Percentiles rank a stretch among this genome's conserved stretches.
Evolutionary conservation across 2,329 filamentous ascomycete species (phyloP).

Genomic region (Kalaharituber pfeilii): DNA sequence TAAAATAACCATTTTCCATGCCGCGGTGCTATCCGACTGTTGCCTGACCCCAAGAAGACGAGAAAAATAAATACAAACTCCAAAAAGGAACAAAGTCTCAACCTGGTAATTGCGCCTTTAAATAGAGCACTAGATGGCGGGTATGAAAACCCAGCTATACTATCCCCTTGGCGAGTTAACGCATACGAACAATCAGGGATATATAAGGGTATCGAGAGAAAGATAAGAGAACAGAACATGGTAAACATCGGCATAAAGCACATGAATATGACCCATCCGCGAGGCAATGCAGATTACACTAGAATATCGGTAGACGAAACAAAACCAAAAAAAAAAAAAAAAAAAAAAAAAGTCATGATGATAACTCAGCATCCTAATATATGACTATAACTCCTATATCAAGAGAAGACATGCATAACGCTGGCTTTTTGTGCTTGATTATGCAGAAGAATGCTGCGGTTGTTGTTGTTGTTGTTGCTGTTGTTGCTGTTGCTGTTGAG

Average conservation of each 20-base stretch:
- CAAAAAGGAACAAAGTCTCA: background rate
- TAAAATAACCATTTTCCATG: no score
- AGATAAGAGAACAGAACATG: background rate
- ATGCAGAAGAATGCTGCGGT: constrained; percentile 4
- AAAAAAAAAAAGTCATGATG: background rate
- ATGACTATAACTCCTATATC: background rate
- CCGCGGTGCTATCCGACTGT: no score
- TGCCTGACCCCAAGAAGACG: background rate
- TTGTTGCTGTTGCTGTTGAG: constrained; percentile 16
- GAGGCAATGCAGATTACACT: background rate
- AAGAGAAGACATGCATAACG: background rate
- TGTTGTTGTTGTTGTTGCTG: no score
- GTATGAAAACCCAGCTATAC: background rate
- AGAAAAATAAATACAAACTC: background rate
- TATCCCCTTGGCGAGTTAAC: background rate
- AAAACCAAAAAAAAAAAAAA: background rate
- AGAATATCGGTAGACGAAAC: background rate
- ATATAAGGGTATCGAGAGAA: background rate
- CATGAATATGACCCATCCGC: background rate
- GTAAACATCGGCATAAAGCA: background rate
- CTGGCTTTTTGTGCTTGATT: background rate
- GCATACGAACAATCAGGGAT: background rate
- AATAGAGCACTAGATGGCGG: background rate
- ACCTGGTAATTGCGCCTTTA: background rate
- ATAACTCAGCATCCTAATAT: background rate